These are phyloP conservation scores for Claviceps spartinae DNA, from an alignment of 2,329 filamentous ascomycete species.

Conservation along the genomic window DNA sequence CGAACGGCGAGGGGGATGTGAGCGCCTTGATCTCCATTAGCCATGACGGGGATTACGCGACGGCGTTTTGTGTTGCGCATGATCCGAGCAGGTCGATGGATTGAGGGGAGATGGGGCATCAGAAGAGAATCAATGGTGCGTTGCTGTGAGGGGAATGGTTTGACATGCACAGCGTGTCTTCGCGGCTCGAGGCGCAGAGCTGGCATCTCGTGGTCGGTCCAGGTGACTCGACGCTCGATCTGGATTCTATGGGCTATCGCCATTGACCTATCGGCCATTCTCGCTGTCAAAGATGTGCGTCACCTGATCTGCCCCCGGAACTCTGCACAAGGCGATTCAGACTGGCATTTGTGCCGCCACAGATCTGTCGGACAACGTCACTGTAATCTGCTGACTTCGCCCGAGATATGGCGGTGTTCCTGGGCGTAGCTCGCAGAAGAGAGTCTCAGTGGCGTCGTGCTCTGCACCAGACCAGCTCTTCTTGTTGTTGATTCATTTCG, in stretches of 20 bases:
- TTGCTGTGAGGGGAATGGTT: too few relatives aligned
- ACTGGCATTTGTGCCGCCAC: conserved; percentile 27
- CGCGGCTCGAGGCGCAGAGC: too few relatives aligned
- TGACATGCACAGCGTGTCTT: too few relatives aligned
- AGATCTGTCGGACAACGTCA: conserved; percentile 25
- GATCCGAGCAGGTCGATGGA: background rate
- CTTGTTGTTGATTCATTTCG: conserved; percentile 23
- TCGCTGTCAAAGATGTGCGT: conserved; percentile 18
- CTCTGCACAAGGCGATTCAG: conserved; percentile 17
- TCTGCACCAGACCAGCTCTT: conserved; percentile 35
- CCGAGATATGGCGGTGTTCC: conserved; percentile 19
- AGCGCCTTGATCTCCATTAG: conserved; percentile 66
- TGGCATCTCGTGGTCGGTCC: conserved; percentile 24
- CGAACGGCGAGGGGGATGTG: conserved; percentile 23
- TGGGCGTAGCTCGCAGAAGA: conserved; percentile 30
- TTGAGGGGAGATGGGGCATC: background rate
- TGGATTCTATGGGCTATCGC: conserved; percentile 25
- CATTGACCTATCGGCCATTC: conserved; percentile 23
- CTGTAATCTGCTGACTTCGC: conserved; percentile 24
- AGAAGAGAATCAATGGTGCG: too few relatives aligned
- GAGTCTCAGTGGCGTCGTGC: conserved; percentile 31
- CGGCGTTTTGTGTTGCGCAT: conserved; percentile 49
- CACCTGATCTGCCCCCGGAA: conserved; percentile 6
- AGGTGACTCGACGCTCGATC: conserved; percentile 26
- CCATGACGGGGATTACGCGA: conserved; percentile 75